Evolutionary conservation across 2,329 filamentous ascomycete species (phyloP), one percentile per base, ranked within the genome.

Genomic region (Penicillium oxalicum): DNA sequence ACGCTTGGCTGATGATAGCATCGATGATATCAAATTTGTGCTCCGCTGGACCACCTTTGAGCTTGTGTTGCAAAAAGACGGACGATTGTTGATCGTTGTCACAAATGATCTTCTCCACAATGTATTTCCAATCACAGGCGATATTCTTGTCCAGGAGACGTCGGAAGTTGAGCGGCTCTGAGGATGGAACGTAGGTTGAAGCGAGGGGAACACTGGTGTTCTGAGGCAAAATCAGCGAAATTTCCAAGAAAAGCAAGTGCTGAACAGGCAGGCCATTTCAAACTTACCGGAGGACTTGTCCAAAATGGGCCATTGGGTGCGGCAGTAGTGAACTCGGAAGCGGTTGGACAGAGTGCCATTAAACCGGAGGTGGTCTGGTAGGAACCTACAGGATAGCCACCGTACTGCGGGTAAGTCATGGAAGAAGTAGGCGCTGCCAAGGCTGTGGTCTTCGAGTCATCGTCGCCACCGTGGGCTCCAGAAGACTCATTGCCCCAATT

Each of bases 1-100:
- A 97, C 9, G 91, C 91, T 67, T 96, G 91, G 35, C 87, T 84
- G 53, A 96, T 90, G 70, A 98, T 98, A 33, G 90, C 87, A 62
- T 97, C 90, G 40, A 98, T 89, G 56, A 98, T 97, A 58, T 95
- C 91, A 62, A 88, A 95, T 71, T 97, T 98, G 69, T 97, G 93
- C 63, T 97, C 91, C 0, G 85, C 79, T 4, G 91, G 96, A 51
- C 91, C 91, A 53, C 96, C 87, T 74, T 98, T 98, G 60, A 98
- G 86, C 75, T 98, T 98, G 73, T 98, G 93, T 69, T 98, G 93
- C 39, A 98, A 77, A 72, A 98, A 98, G 62, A 98, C 97, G 2
- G 93, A 98, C 8, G 94, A 93, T 71, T 98, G 93, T 70, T 98
- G 93, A 65, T 98, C 93, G 69, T 98, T 97, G 74, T 91, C 96